phyloP scores from a whole-genome alignment of 768 basidiomycete species.

The Hericium erinaceus region DNA sequence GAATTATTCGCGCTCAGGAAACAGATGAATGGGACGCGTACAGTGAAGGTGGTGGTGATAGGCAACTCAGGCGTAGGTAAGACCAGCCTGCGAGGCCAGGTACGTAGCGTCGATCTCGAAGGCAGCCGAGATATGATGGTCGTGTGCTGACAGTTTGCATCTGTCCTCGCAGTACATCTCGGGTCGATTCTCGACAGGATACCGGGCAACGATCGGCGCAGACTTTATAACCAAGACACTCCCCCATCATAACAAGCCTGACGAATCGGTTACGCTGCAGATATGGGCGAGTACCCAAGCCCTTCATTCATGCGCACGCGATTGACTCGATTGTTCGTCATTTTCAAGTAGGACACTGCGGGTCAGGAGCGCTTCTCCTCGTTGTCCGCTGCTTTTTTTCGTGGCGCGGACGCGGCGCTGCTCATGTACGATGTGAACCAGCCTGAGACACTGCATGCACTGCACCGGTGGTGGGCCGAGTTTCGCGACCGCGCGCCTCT shows the following conservation, averaged over 20 bases:
- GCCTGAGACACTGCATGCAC: slow-evolving; percentile 45
- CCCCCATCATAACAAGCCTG: slow-evolving; percentile 45
- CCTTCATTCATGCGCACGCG: neutral
- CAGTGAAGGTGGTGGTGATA: slow-evolving; percentile 74
- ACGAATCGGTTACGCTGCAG: slow-evolving; percentile 56
- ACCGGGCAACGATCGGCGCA: slow-evolving; percentile 82
- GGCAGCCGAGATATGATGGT: neutral
- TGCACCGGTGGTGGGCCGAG: slow-evolving; percentile 73
- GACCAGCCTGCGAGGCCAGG: slow-evolving; percentile 69
- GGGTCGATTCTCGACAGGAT: slow-evolving; percentile 63
- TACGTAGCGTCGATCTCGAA: slow-evolving; percentile 21
- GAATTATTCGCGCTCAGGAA: too few relatives aligned
- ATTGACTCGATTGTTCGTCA: neutral
- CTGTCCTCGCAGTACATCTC: slow-evolving; percentile 52
- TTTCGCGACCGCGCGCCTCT: slow-evolving; percentile 63
- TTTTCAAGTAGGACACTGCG: slow-evolving; percentile 55
- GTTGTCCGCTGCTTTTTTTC: slow-evolving; percentile 75
- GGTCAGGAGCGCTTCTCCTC: slow-evolving; percentile 86
- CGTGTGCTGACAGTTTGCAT: neutral
- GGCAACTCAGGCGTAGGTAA: slow-evolving; percentile 83
- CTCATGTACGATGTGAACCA: slow-evolving; percentile 76
- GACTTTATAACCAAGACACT: slow-evolving; percentile 78
- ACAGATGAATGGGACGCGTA: slow-evolving; percentile 32
- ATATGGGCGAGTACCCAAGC: slow-evolving; percentile 41
- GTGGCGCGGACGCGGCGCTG: slow-evolving; percentile 74